Evolutionary conservation across 2,329 filamentous ascomycete species (phyloP).

Genomic region (Colletotrichum horii): DNA sequence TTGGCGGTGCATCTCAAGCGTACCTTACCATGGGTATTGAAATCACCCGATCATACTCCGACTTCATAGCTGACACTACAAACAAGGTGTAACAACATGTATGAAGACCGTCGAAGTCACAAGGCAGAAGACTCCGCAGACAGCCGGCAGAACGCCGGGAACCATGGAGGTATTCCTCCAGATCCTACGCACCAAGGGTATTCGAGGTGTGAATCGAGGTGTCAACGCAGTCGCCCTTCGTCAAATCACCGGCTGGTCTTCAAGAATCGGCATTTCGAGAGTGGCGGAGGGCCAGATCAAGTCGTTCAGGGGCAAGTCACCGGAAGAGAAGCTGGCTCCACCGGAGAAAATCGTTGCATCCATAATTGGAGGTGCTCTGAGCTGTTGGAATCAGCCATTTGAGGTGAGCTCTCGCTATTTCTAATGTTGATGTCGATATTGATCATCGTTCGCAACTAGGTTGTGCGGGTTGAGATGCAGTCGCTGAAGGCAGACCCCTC

Average conservation of each 20-base stretch:
- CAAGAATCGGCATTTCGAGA: slow-evolving; percentile 21
- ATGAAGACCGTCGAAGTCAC: slow-evolving; percentile 22
- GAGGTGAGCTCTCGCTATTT: not conserved
- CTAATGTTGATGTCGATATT: not conserved
- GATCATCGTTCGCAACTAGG: not conserved
- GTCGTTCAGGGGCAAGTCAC: not conserved
- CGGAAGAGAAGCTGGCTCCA: not conserved
- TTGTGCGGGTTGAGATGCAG: slow-evolving; percentile 1
- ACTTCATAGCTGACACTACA: not conserved
- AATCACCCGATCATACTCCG: too few species aligned
- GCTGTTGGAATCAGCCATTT: slow-evolving; percentile 23
- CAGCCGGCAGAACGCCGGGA: not conserved
- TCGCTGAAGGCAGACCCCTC: not conserved
- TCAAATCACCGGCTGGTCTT: slow-evolving; percentile 22
- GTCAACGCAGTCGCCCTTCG: slow-evolving; percentile 21
- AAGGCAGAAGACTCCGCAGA: not conserved
- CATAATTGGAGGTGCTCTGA: slow-evolving; percentile 11
- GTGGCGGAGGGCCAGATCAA: slow-evolving; percentile 14
- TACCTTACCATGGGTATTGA: slow-evolving; percentile 18
- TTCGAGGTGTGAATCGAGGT: slow-evolving; percentile 18
- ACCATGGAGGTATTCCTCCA: slow-evolving; percentile 16
- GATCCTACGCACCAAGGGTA: slow-evolving; percentile 16
- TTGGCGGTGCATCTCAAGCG: slow-evolving; percentile 18
- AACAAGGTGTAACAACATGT: slow-evolving; percentile 15
- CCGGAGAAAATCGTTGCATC: slow-evolving; percentile 16